Conservation (phyloP, 1,284 basidiomycete genomes). For the Wallemia hederae region DNA sequence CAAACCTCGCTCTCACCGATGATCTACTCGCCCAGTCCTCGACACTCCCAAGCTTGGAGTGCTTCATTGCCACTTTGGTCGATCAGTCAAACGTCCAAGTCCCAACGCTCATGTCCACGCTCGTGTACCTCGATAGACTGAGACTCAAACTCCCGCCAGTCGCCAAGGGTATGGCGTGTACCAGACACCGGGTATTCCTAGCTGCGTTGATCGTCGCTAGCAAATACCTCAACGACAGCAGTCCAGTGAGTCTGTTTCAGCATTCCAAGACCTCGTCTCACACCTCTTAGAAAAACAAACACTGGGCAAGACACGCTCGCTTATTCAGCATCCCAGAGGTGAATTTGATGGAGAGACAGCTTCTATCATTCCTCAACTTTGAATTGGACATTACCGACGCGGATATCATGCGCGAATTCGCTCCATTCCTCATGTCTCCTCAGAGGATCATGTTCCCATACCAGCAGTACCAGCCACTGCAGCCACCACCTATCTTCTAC, state of each 20-base stretch:
- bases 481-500: neutral
- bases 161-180: conserved; percentile 75
- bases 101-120: conserved; percentile 63
- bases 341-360: conserved; percentile 89
- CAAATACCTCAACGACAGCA: conserved; percentile 92
- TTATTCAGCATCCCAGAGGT: conserved; percentile 34
- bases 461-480: neutral
- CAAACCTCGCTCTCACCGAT: neutral
- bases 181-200: conserved; percentile 78
- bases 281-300: conserved; percentile 41
- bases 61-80: conserved; percentile 64
- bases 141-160: conserved; percentile 47
- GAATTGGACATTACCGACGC: conserved; percentile 57
- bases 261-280: too few species aligned
- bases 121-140: conserved; percentile 76
- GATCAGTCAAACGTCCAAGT: conserved; percentile 69
- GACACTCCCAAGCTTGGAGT: conserved; percentile 40
- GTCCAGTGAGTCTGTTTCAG: conserved; percentile 25
- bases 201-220: conserved; percentile 83
- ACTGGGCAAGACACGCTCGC: conserved; percentile 50
- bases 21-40: conserved; percentile 27
- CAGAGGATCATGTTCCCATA: neutral
- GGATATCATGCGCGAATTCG: conserved; percentile 27
- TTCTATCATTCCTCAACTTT: conserved; percentile 61
- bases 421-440: conserved; percentile 4